Conservation (phyloP, 2,329 filamentous ascomycete genomes). For the Cladosporium sp. region DNA sequence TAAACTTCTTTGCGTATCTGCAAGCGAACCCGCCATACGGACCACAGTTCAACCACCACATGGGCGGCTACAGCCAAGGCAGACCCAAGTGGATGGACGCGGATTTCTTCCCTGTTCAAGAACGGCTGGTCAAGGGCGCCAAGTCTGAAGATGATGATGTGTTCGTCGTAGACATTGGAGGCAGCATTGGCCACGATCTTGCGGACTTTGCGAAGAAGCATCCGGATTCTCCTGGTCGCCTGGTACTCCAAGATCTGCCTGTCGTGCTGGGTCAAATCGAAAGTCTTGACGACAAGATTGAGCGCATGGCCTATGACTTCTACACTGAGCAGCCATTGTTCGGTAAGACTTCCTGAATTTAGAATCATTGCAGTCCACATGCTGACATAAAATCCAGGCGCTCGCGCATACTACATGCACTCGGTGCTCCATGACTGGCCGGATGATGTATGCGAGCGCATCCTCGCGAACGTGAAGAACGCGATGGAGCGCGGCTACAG, state of each 20-base stretch:
- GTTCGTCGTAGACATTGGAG: conserved; percentile 21
- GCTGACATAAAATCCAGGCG: conserved; percentile 11
- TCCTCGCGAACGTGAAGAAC: conserved; percentile 24
- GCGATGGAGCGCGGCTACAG: conserved; percentile 30
- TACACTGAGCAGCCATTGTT: conserved; percentile 10
- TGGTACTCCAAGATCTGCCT: conserved; percentile 32
- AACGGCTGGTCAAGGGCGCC: conserved; percentile 16
- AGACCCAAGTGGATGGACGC: conserved; percentile 18
- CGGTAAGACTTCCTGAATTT: neutral
- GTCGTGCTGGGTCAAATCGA: conserved; percentile 11
- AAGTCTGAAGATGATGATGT: neutral
- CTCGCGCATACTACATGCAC: conserved; percentile 28
- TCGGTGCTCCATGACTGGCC: conserved; percentile 32
- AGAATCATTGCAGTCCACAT: too few species aligned
- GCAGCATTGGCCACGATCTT: conserved; percentile 20
- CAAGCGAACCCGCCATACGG: conserved; percentile 1
- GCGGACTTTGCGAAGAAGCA: conserved; percentile 22
- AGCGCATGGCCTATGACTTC: conserved; percentile 14
- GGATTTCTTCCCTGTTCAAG: conserved; percentile 18
- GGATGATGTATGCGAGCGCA: conserved; percentile 21
- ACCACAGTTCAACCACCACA: conserved; percentile 17
- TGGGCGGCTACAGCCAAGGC: conserved; percentile 18
- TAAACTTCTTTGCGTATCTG: conserved; percentile 17
- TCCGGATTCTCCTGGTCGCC: conserved; percentile 21
- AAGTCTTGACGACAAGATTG: conserved; percentile 10